phyloP scores from a whole-genome alignment of 306 rosid species.

The Abrus precatorius region DNA sequence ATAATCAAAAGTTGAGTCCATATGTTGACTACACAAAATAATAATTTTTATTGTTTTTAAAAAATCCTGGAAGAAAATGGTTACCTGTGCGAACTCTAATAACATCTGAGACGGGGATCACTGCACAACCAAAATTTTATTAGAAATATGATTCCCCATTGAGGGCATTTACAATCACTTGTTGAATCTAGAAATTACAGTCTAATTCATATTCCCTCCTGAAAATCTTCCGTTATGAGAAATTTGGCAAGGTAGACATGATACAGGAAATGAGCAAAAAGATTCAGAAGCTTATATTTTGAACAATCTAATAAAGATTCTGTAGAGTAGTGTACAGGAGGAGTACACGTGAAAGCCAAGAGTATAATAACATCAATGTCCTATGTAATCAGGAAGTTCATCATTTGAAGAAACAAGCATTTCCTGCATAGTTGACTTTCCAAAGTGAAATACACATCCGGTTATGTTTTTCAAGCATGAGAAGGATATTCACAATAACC shows the following conservation, averaged over 20 bases:
- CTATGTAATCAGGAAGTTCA: not conserved
- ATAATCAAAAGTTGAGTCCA: slow-evolving; percentile 3
- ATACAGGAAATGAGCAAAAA: slow-evolving; percentile 21
- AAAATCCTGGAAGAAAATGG: slow-evolving; percentile 28
- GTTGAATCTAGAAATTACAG: slow-evolving; percentile 8
- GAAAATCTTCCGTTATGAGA: slow-evolving; percentile 23
- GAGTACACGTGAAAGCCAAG: not conserved
- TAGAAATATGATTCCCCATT: slow-evolving; percentile 39
- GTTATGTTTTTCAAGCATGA: slow-evolving; percentile 5
- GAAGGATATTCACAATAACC: slow-evolving; percentile 31
- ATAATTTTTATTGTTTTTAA: not conserved
- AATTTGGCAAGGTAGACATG: not conserved
- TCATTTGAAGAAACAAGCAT: not conserved
- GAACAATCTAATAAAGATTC: slow-evolving; percentile 11
- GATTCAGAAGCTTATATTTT: not conserved
- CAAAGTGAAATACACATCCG: not conserved
- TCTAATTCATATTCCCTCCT: slow-evolving; percentile 2
- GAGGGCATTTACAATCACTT: not conserved
- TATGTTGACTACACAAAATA: not conserved
- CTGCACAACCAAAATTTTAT: slow-evolving; percentile 61
- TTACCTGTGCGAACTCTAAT: slow-evolving; percentile 93
- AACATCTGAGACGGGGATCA: slow-evolving; percentile 81
- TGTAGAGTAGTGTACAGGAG: not conserved
- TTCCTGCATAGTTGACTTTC: not conserved
- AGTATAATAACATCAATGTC: slow-evolving; percentile 4